phyloP scores from a whole-genome alignment of 2,329 filamentous ascomycete species.

The Sphaerulina vaccinii region DNA sequence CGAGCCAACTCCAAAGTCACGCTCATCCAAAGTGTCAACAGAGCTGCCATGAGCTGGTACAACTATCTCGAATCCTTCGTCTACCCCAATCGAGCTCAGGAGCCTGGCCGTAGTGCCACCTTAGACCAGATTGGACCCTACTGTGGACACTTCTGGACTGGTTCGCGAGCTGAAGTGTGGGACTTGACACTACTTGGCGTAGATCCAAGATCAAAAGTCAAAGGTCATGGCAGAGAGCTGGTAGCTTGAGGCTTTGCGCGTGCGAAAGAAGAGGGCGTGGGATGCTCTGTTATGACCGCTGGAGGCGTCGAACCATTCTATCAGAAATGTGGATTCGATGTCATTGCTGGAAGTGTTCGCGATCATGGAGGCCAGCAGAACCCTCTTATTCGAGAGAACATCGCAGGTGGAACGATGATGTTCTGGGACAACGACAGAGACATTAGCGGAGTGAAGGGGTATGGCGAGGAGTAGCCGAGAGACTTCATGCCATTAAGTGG shows the following conservation, averaged over 20 bases:
- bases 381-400: constrained; percentile 14
- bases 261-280: constrained; percentile 53
- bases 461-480: constrained; percentile 17
- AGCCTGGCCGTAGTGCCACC: constrained; percentile 18
- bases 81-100: constrained; percentile 29
- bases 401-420: constrained; percentile 25
- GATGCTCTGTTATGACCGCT: constrained; percentile 31
- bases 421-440: constrained; percentile 32
- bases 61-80: constrained; percentile 26
- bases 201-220: constrained; percentile 23
- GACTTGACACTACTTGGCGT: constrained; percentile 31
- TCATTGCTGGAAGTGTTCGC: constrained; percentile 22
- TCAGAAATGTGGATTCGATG: constrained; percentile 28
- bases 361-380: constrained; percentile 26
- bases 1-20: constrained; percentile 9
- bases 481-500: no score
- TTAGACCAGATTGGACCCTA: constrained; percentile 22
- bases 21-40: constrained; percentile 8
- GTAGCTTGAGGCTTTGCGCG: constrained; percentile 33
- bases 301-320: constrained; percentile 33
- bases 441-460: constrained; percentile 22
- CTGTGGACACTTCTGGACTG: constrained; percentile 30
- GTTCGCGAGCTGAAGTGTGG: constrained; percentile 29
- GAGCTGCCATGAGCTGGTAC: constrained; percentile 20
- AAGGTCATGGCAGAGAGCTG: constrained; percentile 31